These are phyloP conservation scores for Houttuynia cordata DNA, from an alignment of 164 flowering plant genomes.

Conservation along the genomic window DNA sequence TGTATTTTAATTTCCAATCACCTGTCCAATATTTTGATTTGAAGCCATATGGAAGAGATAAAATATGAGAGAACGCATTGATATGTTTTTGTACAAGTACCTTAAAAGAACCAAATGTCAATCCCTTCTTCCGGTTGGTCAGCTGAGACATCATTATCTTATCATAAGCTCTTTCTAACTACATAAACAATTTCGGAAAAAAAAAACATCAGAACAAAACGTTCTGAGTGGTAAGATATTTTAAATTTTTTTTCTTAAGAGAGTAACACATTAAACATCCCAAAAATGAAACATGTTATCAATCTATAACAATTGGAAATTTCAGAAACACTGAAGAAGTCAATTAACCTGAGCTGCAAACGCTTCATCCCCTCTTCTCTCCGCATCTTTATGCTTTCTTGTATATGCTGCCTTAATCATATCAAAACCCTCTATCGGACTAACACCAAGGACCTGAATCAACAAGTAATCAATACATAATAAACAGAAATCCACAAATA, in stretches of 20 bases:
- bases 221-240: background rate
- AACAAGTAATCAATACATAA: background rate
- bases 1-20: background rate
- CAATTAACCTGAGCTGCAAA: slow-evolving; percentile 44
- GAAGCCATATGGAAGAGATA: background rate
- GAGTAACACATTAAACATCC: background rate
- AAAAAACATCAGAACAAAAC: background rate
- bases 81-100: slow-evolving; percentile 20
- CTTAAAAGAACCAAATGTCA: slow-evolving; percentile 76
- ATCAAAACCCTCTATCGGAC: slow-evolving; percentile 77
- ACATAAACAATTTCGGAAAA: slow-evolving; percentile 2
- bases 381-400: slow-evolving; percentile 72
- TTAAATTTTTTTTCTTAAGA: too few relatives aligned
- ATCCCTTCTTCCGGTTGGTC: slow-evolving; percentile 69
- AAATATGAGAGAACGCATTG: background rate
- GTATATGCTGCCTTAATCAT: slow-evolving; percentile 53
- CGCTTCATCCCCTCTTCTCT: slow-evolving; percentile 74
- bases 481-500: background rate
- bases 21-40: background rate
- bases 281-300: background rate
- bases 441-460: slow-evolving; percentile 68
- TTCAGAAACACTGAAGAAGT: background rate
- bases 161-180: slow-evolving; percentile 95
- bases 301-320: background rate
- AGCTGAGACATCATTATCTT: slow-evolving; percentile 84